phyloP scores from a whole-genome alignment of 2,329 filamentous ascomycete species.

The Fusarium sp. region DNA sequence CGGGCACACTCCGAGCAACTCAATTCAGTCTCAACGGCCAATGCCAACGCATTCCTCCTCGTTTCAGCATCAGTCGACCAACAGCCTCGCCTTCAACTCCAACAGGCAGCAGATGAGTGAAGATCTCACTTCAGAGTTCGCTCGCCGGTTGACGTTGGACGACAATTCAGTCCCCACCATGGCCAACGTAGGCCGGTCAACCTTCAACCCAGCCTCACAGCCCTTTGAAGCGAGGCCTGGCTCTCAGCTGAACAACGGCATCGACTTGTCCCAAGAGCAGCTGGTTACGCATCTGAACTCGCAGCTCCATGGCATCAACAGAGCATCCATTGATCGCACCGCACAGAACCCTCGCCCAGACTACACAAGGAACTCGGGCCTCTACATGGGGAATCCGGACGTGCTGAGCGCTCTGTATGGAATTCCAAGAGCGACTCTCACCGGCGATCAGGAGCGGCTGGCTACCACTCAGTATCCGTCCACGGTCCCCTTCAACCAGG shows the following conservation, averaged over 20 bases:
- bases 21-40: constrained; percentile 61
- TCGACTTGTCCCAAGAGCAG: constrained; percentile 51
- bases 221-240: constrained; percentile 62
- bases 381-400: constrained; percentile 50
- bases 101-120: constrained; percentile 55
- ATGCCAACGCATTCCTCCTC: constrained; percentile 60
- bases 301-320: constrained; percentile 48
- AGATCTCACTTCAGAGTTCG: constrained; percentile 52
- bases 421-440: constrained; percentile 49
- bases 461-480: constrained; percentile 49
- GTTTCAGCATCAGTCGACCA: constrained; percentile 58
- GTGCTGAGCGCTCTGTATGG: constrained; percentile 55
- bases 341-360: constrained; percentile 47
- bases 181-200: constrained; percentile 7
- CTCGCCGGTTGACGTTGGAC: constrained; percentile 51
- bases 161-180: constrained; percentile 37
- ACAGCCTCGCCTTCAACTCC: constrained; percentile 52
- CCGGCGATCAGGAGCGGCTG: constrained; percentile 55
- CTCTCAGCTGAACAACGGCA: constrained; percentile 52
- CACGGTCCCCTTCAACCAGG: constrained; percentile 48
- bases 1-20: constrained; percentile 58
- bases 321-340: constrained; percentile 56
- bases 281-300: constrained; percentile 43
- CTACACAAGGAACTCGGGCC: constrained; percentile 41
- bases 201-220: constrained; percentile 49